phyloP scores from a whole-genome alignment of 164 flowering plant genomes.

The Platanus orientalis region DNA sequence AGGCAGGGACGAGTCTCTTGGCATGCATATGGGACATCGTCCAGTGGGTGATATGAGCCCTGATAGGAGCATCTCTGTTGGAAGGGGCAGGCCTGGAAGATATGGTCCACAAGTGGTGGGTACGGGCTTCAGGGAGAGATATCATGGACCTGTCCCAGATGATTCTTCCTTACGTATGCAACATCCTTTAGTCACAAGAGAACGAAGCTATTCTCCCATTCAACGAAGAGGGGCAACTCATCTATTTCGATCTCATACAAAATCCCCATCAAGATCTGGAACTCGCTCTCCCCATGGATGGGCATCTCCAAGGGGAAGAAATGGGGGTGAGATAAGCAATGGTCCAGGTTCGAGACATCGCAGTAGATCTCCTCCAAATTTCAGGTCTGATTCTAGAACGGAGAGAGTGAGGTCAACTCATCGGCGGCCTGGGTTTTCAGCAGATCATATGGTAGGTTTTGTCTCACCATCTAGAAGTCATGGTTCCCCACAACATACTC shows the following conservation, averaged over 20 bases:
- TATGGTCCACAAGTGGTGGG: constrained; percentile 23
- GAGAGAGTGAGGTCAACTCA: constrained; percentile 33
- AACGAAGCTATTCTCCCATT: constrained; percentile 41
- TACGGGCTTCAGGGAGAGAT: constrained; percentile 34
- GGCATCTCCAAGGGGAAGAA: constrained; percentile 33
- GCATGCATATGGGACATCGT: constrained; percentile 19
- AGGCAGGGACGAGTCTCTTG: constrained; percentile 32
- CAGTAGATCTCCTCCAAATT: constrained; percentile 43
- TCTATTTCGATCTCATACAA: constrained; percentile 22
- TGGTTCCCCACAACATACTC: constrained; percentile 26
- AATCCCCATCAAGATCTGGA: constrained; percentile 49
- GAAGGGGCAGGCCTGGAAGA: constrained; percentile 28
- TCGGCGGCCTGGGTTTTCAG: constrained; percentile 24
- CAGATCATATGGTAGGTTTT: constrained; percentile 25
- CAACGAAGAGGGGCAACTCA: constrained; percentile 24
- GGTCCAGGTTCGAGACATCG: constrained; percentile 17
- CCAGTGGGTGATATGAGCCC: constrained; percentile 24
- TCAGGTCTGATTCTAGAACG: constrained; percentile 33
- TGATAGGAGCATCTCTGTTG: constrained; percentile 18
- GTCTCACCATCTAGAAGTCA: constrained; percentile 27
- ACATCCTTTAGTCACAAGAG: constrained; percentile 30
- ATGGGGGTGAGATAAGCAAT: constrained; percentile 12
- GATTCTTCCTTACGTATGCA: constrained; percentile 23
- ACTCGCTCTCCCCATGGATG: constrained; percentile 40
- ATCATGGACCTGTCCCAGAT: constrained; percentile 23